Conservation (phyloP, 176 grass and related monocot species). For the Musa beccarii region DNA sequence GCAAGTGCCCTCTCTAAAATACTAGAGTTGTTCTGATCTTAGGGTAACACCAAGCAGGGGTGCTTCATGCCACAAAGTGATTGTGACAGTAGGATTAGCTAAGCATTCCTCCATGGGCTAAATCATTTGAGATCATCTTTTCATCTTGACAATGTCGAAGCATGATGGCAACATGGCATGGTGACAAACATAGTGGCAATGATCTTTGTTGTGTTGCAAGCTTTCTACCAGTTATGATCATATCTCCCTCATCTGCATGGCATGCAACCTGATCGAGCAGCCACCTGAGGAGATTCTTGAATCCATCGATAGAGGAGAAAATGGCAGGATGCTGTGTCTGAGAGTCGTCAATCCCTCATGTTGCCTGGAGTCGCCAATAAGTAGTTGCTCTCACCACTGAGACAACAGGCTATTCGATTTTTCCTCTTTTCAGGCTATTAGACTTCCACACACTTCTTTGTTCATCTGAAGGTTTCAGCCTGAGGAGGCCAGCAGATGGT, state of each 20-base stretch:
- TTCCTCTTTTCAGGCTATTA: constrained; percentile 35
- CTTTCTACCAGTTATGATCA: constrained; percentile 21
- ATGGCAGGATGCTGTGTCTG: constrained; percentile 46
- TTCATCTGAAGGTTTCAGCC: not conserved
- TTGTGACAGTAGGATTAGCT: too few species aligned
- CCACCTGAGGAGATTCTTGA: constrained; percentile 40
- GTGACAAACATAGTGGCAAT: too few species aligned
- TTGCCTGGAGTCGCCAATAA: constrained; percentile 22
- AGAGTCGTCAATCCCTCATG: constrained; percentile 29
- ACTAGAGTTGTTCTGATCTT: not conserved
- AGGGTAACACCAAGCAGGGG: too few species aligned
- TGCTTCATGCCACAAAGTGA: too few species aligned
- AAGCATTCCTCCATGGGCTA: too few species aligned
- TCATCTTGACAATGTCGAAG: too few species aligned
- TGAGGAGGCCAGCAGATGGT: not conserved
- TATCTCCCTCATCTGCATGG: constrained; percentile 32
- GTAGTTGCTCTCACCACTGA: constrained; percentile 27
- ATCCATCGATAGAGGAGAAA: constrained; percentile 61
- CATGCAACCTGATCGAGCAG: constrained; percentile 40
- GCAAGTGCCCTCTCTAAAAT: not conserved
- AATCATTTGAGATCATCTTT: too few species aligned
- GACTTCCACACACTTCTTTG: constrained; percentile 12
- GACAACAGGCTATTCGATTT: constrained; percentile 27
- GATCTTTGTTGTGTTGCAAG: not conserved
- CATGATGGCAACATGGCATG: too few species aligned